phyloP scores from a whole-genome alignment of 2,329 filamentous ascomycete genomes.

The Fusarium pseudograminearum region DNA sequence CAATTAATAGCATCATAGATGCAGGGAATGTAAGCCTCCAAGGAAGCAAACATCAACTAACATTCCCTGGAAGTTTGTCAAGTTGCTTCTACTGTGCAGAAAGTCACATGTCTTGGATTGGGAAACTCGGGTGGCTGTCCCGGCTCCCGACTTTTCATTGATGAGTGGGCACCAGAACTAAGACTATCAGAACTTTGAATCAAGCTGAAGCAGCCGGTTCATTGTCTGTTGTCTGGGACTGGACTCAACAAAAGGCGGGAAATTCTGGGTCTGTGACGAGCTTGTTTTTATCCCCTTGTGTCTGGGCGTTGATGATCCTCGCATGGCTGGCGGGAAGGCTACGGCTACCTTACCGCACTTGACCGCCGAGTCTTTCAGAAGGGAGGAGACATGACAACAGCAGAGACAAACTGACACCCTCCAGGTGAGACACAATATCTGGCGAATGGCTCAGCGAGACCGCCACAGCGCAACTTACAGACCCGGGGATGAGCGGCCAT shows the following conservation, averaged over 20 bases:
- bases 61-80: constrained; percentile 17
- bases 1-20: constrained; percentile 24
- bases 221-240: constrained; percentile 12
- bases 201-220: constrained; percentile 34
- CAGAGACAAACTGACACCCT: constrained; percentile 32
- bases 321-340: constrained; percentile 19
- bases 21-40: constrained; percentile 10
- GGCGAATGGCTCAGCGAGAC: constrained; percentile 45
- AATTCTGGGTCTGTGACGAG: constrained; percentile 26
- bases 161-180: constrained; percentile 25
- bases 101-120: constrained; percentile 34
- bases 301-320: constrained; percentile 27
- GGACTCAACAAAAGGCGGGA: constrained; percentile 32
- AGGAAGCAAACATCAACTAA: constrained; percentile 28
- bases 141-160: constrained; percentile 31
- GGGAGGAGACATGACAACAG: constrained; percentile 31
- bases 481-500: constrained; percentile 38
- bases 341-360: constrained; percentile 27
- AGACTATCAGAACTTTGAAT: constrained; percentile 38
- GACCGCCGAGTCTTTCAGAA: constrained; percentile 39
- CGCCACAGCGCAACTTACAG: constrained; percentile 44
- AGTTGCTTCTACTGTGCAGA: constrained; percentile 11
- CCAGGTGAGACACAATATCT: constrained; percentile 45
- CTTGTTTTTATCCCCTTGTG: constrained; percentile 15
- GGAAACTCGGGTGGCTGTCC: constrained; percentile 40